Base-by-base conservation (phyloP, 306 rosid species). In the Vigna hirtella region DNA sequence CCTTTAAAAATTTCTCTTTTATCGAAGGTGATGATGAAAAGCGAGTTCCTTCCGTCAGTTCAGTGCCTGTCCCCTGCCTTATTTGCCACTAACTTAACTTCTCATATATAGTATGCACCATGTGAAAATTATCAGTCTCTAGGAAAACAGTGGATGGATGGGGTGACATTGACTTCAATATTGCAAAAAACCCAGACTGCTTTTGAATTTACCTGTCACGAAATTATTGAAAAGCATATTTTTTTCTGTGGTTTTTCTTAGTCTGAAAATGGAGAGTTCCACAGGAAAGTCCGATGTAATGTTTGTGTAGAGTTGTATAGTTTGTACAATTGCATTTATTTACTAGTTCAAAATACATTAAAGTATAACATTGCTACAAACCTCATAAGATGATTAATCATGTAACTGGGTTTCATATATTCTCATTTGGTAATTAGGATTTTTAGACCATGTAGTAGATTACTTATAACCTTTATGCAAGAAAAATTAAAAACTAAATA, bases 161-260 rank as follows among this genome's bases (percentile, higher is more conserved):
- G 24, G 55, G 72, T 22, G 36, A 11, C 20, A 43, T 66, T 66
- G 20, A 66, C 72, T 20, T 20, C 53, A 66, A 20, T 5, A 42
- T 66, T 66, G 72, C 50, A 45, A 42, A 42, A 66, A 14, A 12
- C 2, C 0, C 34, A 11, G 43, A 42, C 18, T 20, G 53, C 34
- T 66, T 66, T 20, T 22, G n/a, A 43, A 45, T 64, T 64, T 64
- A 70, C 14, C 30, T 53, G 52, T 55, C 77, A 51, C 75, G 43
- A 53, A 15, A 42, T 73, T 14, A 16, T 42, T 57, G n/a, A 40
- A 26, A 42, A n/a, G 49, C 56, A 42, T 58, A 4, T 45, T 58
- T 32, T 20, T 63, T 40, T 75, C 9, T 22, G 49, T 61, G 20
- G 61, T 62, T 61, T 32, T 48, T 24, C 50, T 30, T 48, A 16